These are phyloP conservation scores for Penicillium subrubescens DNA, from an alignment of 495 filamentous ascomycete genomes.

Conservation along the genomic window DNA sequence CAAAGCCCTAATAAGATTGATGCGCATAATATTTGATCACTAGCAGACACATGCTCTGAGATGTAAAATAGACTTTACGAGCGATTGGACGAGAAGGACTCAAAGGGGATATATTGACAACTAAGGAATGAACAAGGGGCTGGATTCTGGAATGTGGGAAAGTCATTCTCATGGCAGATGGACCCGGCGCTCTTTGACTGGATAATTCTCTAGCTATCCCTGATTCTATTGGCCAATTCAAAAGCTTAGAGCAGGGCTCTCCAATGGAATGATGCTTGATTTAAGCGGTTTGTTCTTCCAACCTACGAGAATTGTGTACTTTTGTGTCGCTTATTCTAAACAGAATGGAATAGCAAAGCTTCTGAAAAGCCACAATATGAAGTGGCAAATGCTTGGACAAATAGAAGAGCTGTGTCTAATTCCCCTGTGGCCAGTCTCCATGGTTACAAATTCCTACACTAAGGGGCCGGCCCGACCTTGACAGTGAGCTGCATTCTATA, in stretches of 20 bases:
- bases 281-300: neutral
- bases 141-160: constrained; percentile 2
- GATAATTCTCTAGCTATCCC: neutral
- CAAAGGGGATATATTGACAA: neutral
- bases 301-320: neutral
- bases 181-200: neutral
- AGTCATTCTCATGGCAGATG: neutral
- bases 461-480: neutral
- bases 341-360: neutral
- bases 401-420: neutral
- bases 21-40: neutral
- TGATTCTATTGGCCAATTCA: neutral
- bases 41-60: neutral
- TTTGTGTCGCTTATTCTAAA: neutral
- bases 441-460: constrained; percentile 2
- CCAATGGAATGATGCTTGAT: neutral
- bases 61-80: neutral
- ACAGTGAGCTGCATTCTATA: neutral
- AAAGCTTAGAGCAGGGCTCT: neutral
- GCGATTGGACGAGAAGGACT: neutral
- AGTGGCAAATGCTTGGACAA: neutral
- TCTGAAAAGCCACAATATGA: neutral
- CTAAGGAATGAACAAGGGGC: neutral
- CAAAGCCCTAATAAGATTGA: neutral
- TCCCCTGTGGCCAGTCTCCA: neutral